Conservation (phyloP, 2,329 filamentous ascomycete genomes). For the Penicillium sp. region DNA sequence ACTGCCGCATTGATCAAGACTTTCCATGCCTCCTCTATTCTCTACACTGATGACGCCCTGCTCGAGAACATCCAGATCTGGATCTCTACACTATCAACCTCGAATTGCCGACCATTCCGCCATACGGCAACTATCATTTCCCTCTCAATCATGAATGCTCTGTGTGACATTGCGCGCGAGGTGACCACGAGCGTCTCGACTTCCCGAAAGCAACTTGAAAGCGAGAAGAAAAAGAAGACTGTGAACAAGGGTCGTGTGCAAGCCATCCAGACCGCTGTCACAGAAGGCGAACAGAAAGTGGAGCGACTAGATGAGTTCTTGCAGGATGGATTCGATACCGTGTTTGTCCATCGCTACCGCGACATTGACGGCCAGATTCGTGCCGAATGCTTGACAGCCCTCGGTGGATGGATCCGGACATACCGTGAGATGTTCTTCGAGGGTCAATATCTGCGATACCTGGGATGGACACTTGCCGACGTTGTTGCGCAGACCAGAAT, state of each 20-base stretch:
- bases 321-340: constrained; percentile 81
- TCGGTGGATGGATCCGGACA: constrained; percentile 82
- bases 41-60: constrained; percentile 72
- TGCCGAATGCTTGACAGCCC: constrained; percentile 77
- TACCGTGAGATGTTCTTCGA: constrained; percentile 88
- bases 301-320: constrained; percentile 68
- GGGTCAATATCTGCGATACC: constrained; percentile 81
- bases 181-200: constrained; percentile 70
- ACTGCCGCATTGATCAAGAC: constrained; percentile 72
- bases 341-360: constrained; percentile 93
- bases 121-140: constrained; percentile 88
- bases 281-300: constrained; percentile 66
- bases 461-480: constrained; percentile 94
- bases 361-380: constrained; percentile 89
- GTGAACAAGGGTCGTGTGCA: constrained; percentile 75
- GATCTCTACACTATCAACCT: constrained; percentile 87
- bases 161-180: constrained; percentile 69
- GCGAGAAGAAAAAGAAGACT: constrained; percentile 65
- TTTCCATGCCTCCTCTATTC: constrained; percentile 72
- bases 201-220: constrained; percentile 72
- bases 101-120: constrained; percentile 79
- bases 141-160: constrained; percentile 70
- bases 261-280: constrained; percentile 67
- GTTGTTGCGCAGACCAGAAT: constrained; percentile 67
- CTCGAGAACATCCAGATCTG: constrained; percentile 87